Percentiles rank a stretch among this genome's conserved stretches.
Conservation (phyloP, 192 early-diverging fungal genomes). For the Coemansia sp. region DNA sequence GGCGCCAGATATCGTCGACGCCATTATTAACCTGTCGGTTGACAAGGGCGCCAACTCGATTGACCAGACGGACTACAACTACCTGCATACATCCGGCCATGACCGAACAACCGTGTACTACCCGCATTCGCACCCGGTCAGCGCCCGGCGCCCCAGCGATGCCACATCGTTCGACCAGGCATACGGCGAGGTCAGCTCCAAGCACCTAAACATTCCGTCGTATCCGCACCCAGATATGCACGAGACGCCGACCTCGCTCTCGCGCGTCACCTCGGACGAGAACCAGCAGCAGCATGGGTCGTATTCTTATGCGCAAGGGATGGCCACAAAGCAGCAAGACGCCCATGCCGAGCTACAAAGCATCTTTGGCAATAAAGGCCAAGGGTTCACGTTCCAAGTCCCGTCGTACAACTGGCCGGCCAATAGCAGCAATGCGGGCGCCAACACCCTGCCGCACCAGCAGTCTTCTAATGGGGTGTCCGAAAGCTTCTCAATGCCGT, state of each 20-base stretch:
- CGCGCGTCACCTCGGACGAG: conserved; percentile 1
- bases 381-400: conserved; percentile 22
- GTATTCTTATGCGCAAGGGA: background rate
- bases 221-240: background rate
- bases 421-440: background rate
- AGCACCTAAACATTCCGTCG: background rate
- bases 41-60: background rate
- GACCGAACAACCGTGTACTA: background rate
- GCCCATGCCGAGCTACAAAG: background rate
- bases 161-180: background rate
- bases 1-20: conserved; percentile 29
- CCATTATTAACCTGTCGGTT: conserved; percentile 39
- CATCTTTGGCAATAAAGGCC: conserved; percentile 4
- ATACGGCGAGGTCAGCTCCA: background rate
- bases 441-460: background rate
- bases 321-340: background rate
- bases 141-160: background rate
- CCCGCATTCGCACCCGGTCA: background rate
- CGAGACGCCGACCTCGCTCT: background rate
- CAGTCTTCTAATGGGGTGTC: too few species aligned
- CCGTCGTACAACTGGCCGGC: conserved; percentile 7
- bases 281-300: background rate
- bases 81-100: background rate
- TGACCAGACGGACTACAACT: background rate
- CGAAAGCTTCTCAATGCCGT: conserved; percentile 4